Evolutionary conservation across 2,329 filamentous ascomycete species (phyloP).

Genomic region (Diplocarpon mali): DNA sequence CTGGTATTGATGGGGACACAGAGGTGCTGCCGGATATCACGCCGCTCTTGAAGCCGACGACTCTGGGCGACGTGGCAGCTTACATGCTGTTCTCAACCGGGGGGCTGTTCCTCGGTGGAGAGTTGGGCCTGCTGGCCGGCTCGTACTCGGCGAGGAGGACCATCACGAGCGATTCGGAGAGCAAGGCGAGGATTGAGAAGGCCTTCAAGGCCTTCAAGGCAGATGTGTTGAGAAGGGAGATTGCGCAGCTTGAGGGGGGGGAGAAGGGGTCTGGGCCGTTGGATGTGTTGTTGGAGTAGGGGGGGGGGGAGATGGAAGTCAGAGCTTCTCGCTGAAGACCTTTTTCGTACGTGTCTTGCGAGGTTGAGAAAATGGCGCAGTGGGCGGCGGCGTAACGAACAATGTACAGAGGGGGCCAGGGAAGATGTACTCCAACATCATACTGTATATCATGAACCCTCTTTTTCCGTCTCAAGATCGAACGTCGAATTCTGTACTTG

Average conservation of each 20-base stretch:
- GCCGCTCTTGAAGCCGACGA: conserved; percentile 43
- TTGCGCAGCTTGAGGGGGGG: conserved; percentile 40
- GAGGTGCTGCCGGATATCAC: conserved; percentile 52
- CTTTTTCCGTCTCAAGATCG: no score
- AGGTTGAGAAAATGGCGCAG: no score
- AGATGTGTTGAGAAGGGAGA: conserved; percentile 50
- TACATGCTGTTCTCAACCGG: conserved; percentile 52
- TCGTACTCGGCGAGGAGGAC: conserved; percentile 40
- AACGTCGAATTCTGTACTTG: no score
- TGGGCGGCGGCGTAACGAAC: no score
- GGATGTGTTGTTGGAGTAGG: background rate
- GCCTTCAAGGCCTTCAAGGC: conserved; percentile 52
- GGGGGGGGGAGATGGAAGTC: background rate
- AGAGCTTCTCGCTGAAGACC: background rate
- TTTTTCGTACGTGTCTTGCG: background rate
- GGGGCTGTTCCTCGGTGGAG: conserved; percentile 53
- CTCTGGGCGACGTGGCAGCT: conserved; percentile 47
- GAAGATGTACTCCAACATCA: no score
- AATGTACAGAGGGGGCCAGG: no score
- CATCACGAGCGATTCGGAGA: conserved; percentile 43
- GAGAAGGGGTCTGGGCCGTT: conserved; percentile 9
- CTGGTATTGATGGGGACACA: conserved; percentile 19
- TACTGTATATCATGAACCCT: no score
- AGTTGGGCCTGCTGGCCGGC: conserved; percentile 48
- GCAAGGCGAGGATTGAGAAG: conserved; percentile 44